phyloP scores from a whole-genome alignment of 768 basidiomycete genomes.

The Suillus fuscotomentosus region DNA sequence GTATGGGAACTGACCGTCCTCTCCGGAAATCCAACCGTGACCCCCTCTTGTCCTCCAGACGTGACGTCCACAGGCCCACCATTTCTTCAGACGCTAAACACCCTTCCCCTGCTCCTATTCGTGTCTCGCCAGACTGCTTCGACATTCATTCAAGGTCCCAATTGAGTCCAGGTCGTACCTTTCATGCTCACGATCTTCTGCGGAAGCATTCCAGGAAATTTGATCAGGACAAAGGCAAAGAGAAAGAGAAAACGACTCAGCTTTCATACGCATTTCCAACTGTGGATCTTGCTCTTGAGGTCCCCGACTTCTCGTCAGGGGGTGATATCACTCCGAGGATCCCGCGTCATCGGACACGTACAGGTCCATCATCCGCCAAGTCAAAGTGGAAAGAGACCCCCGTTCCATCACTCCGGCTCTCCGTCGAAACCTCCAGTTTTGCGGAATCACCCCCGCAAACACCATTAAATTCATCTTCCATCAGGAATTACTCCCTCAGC shows the following conservation, averaged over 20 bases:
- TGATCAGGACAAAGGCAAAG: slow-evolving; percentile 24
- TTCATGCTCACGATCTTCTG: slow-evolving; percentile 10
- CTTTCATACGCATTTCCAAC: slow-evolving; percentile 28
- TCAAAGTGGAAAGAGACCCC: slow-evolving; percentile 42
- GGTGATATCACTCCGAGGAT: slow-evolving; percentile 37
- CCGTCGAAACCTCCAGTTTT: slow-evolving; percentile 63
- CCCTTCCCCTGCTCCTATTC: slow-evolving; percentile 11
- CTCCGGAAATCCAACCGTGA: slow-evolving; percentile 46
- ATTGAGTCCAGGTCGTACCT: slow-evolving; percentile 32
- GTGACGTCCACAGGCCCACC: slow-evolving; percentile 41
- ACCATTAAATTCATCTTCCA: slow-evolving; percentile 47
- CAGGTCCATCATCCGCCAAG: slow-evolving; percentile 52
- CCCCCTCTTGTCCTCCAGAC: slow-evolving; percentile 56
- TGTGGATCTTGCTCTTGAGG: slow-evolving; percentile 23
- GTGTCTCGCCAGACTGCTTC: slow-evolving; percentile 38
- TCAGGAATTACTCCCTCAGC: slow-evolving; percentile 27
- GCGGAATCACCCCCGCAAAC: slow-evolving; percentile 73
- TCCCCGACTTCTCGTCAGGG: slow-evolving; percentile 21
- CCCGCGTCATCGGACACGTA: slow-evolving; percentile 52
- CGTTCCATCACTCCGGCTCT: slow-evolving; percentile 57
- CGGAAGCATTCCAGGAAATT: slow-evolving; percentile 25
- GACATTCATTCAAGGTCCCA: slow-evolving; percentile 45
- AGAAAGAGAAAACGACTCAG: slow-evolving; percentile 23
- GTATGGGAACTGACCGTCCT: slow-evolving; percentile 29
- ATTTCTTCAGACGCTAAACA: slow-evolving; percentile 14